Evolutionary conservation across 176 grass and related monocot species (phyloP), one percentile per base, ranked within the genome.

Genomic region (Cymbopogon citratus): DNA sequence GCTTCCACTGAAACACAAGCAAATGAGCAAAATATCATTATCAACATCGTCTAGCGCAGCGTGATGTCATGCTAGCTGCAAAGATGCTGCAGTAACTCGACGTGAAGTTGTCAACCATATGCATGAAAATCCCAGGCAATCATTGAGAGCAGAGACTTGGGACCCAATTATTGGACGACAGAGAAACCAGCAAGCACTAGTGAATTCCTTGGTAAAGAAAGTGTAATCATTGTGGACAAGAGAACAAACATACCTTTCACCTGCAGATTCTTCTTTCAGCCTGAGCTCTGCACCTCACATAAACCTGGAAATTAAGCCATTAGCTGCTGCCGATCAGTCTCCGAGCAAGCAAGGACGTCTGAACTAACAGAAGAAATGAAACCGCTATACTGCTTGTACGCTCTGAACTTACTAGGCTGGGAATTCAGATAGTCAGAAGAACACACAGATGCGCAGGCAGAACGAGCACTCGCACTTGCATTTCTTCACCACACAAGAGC

Each of bases 241-340:
- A 69, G 64, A 85, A 46, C 26, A 81, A 68, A 44, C 72, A 12
- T 72, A 89, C 78, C 83, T 89, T 85, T 85, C 82, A 57, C 43
- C n/a, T n/a, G n/a, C 12, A 69, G 77, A 81, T 85, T 85, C 64
- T 77, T 54, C 43, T 56, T 80, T 71, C 65, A 34, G 46, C 16
- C 46, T 45, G 27, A 8, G 49, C 34, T 23, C 6, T 9, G 35
- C 39, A 3, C 69, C 46, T 45, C 48, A 6, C 23, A 41, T 71
- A 21, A 21, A 44, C 68, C 81, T 80, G 87, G 38, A 81, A 57
- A 24, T n/a, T n/a, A 80, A 76, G 51, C 12, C 76, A 49, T 62
- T 7, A 62, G 61, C 64, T 31, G 62, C 11, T 34, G 69, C 12
- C 9, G 36, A 31, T 76, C 25, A 81, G 69, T 56, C 41, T 81